These are phyloP conservation scores for Hymenochaete sp. DNA, from an alignment of 1,284 basidiomycete species.

Conservation along the genomic window DNA sequence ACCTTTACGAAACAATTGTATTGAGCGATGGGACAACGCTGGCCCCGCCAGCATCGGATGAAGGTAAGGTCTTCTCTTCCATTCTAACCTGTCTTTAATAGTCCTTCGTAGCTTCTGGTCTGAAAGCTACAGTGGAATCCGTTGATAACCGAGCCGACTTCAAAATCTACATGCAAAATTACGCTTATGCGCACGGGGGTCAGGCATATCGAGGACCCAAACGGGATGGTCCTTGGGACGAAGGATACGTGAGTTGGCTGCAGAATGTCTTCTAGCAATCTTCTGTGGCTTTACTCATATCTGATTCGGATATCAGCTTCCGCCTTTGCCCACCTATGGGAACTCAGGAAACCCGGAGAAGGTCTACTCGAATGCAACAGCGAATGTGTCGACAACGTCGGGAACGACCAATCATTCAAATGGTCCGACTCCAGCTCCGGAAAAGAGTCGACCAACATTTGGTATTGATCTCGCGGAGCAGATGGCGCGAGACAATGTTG, in stretches of 20 bases:
- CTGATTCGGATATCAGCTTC: conserved; percentile 37
- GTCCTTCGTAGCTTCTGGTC: conserved; percentile 47
- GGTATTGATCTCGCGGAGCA: conserved; percentile 90
- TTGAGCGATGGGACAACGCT: conserved; percentile 83
- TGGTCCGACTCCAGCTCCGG: conserved; percentile 31
- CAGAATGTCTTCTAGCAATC: conserved; percentile 10
- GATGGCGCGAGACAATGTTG: conserved; percentile 81
- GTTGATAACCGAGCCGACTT: conserved; percentile 96
- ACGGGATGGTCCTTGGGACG: conserved; percentile 76
- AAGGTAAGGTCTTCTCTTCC: conserved; percentile 32
- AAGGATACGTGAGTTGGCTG: conserved; percentile 66
- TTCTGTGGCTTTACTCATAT: conserved; percentile 13
- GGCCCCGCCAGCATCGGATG: conserved; percentile 64
- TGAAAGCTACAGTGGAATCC: conserved; percentile 81
- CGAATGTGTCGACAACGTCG: conserved; percentile 9
- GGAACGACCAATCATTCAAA: conserved; percentile 13
- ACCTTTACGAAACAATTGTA: conserved; percentile 86
- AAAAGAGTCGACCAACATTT: conserved; percentile 72
- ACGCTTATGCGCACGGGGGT: conserved; percentile 74
- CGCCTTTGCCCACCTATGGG: conserved; percentile 44
- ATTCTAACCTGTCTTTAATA: conserved; percentile 3
- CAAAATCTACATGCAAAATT: conserved; percentile 95
- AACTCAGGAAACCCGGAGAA: conserved; percentile 23
- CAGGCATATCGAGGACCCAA: conserved; percentile 57
- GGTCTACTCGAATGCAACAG: conserved; percentile 18